Evolutionary conservation across 208 protist species (phyloP).

Genomic region (Novymonas esmeraldas): DNA sequence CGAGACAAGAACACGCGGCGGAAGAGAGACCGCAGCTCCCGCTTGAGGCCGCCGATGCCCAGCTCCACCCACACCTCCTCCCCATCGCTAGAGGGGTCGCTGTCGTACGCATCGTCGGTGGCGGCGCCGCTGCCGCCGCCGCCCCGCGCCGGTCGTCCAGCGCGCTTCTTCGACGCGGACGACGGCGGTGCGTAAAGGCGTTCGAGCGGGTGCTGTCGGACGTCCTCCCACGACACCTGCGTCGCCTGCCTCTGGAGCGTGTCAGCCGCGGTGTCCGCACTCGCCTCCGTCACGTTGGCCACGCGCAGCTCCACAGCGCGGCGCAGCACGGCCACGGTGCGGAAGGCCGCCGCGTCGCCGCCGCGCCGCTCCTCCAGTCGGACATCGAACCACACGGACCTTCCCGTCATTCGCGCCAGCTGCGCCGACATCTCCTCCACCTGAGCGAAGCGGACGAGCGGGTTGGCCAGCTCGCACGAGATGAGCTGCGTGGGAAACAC

Average conservation of each 20-base stretch:
- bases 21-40: slow-evolving; percentile 96
- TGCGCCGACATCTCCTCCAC: slow-evolving; percentile 16
- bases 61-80: slow-evolving; percentile 67
- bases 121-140: neutral
- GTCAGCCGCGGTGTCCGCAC: neutral
- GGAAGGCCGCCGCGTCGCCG: slow-evolving; percentile 10
- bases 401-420: slow-evolving; percentile 11
- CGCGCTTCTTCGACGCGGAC: neutral
- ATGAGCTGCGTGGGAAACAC: slow-evolving; percentile 73
- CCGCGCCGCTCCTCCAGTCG: slow-evolving; percentile 18
- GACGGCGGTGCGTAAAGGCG: slow-evolving; percentile 40
- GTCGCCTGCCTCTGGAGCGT: slow-evolving; percentile 3
- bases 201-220: slow-evolving; percentile 50
- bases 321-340: slow-evolving; percentile 35
- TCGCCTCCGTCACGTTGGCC: neutral
- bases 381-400: slow-evolving; percentile 28
- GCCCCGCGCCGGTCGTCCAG: neutral
- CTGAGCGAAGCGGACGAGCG: slow-evolving; percentile 25
- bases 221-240: slow-evolving; percentile 21
- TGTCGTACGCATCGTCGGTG: slow-evolving; percentile 3
- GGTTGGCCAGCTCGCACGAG: slow-evolving; percentile 56
- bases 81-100: slow-evolving; percentile 5
- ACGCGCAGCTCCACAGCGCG: slow-evolving; percentile 61
- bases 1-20: slow-evolving; percentile 98
- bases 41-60: slow-evolving; percentile 96